These are phyloP conservation scores for Hevea brasiliensis DNA, from an alignment of 345 rosid species.

Conservation along the genomic window DNA sequence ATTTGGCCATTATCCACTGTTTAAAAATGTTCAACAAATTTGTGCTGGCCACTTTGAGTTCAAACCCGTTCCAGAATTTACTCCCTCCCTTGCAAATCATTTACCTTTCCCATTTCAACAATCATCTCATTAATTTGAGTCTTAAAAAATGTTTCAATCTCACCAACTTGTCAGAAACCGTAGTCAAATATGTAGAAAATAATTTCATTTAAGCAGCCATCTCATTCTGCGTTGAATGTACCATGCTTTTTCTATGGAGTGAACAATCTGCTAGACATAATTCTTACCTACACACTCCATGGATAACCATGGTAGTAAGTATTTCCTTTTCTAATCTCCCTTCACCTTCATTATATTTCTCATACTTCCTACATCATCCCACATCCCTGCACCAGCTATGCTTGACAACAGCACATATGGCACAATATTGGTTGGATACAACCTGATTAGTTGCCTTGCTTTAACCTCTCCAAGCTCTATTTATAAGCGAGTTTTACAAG, in stretches of 20 bases:
- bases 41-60: neutral
- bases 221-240: slow-evolving; percentile 53
- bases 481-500: slow-evolving; percentile 35
- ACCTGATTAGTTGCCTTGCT: slow-evolving; percentile 45
- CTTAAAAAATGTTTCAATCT: neutral
- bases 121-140: neutral
- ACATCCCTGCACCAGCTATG: slow-evolving; percentile 55
- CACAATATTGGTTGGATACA: slow-evolving; percentile 46
- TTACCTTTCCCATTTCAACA: neutral
- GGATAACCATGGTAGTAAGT: slow-evolving; percentile 22
- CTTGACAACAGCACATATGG: slow-evolving; percentile 52
- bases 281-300: slow-evolving; percentile 15
- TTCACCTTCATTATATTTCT: slow-evolving; percentile 45
- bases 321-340: slow-evolving; percentile 27
- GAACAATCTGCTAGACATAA: slow-evolving; percentile 18
- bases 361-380: slow-evolving; percentile 50
- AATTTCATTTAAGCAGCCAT: slow-evolving; percentile 41
- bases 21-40: neutral
- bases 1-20: neutral
- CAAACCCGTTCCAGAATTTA: neutral
- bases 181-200: slow-evolving; percentile 6
- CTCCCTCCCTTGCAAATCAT: neutral
- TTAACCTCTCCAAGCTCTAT: slow-evolving; percentile 49
- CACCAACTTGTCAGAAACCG: neutral
- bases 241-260: slow-evolving; percentile 28